Evolutionary conservation across 2,329 filamentous ascomycete species (phyloP), one percentile per base, ranked within the genome.

Genomic region (Botrytis tulipae): DNA sequence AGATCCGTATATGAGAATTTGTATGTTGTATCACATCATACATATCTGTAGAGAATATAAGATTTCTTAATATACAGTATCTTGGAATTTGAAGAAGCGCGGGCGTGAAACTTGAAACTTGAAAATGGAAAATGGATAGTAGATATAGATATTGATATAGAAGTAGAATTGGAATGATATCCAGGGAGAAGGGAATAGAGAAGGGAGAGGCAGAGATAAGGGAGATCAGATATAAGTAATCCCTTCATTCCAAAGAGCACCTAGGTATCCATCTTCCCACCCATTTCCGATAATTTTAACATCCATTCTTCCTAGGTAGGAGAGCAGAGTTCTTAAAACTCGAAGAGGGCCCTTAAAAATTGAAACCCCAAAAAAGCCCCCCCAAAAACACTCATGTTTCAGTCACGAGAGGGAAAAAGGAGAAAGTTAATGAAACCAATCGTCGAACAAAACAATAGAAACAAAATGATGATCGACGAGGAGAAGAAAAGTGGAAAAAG

Each of bases 281-380:
- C 25, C 48, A 51, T n/a, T 0, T 51, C 0, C 25, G 6, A 51
- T 7, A 12, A n/a, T n/a, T n/a, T 1, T 2, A 51, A n/a, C 4
- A 51, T 51, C 25, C 5, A 12, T 51, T 25, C 14, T 4, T 51
- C 25, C 48, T 12, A n/a, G 4, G 0, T 14, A n/a, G 25, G 12
- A 51, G 25, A 51, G 12, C 12, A 14, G 48, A n/a, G 48, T 16
- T n/a, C 3, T 20, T 4, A n/a, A n/a, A 51, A 14, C 25, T n/a
- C 12, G 12, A 51, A 51, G 5, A n/a, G 2, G 10, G 12, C 2
- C 0, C 48, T n/a, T 16, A n/a, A 3, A 51, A 32, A 32, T 32
- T 32, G 32, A 32, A 32, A 2, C 32, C 32, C 32, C n/a, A n/a
- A n/a, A n/a, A n/a, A n/a, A n/a, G n/a, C n/a, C 32, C 32, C 32